phyloP scores from a whole-genome alignment of 495 filamentous ascomycete genomes.

The Penicillium bovifimosum region DNA sequence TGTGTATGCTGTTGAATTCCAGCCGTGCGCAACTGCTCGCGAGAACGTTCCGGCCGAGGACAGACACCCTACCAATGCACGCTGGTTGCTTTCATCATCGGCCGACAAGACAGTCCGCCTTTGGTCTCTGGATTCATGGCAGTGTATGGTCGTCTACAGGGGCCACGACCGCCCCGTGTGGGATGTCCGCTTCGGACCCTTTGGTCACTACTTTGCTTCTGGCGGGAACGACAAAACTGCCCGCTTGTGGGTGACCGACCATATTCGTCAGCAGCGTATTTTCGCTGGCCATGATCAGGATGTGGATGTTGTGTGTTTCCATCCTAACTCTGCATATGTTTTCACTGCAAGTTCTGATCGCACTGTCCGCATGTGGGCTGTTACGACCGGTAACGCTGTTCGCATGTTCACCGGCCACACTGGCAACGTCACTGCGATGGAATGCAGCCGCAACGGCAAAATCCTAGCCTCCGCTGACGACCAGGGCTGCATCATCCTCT shows the following conservation, averaged over 20 bases:
- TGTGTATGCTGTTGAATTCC: conserved; percentile 85
- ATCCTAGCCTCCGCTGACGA: conserved; percentile 83
- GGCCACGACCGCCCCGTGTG: conserved; percentile 84
- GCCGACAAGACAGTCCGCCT: conserved; percentile 82
- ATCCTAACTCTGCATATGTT: conserved; percentile 86
- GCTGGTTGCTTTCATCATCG: conserved; percentile 79
- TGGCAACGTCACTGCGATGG: conserved; percentile 73
- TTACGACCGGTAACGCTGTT: conserved; percentile 76
- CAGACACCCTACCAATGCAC: conserved; percentile 54
- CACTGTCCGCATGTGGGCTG: conserved; percentile 95
- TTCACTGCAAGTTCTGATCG: conserved; percentile 88
- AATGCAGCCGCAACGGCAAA: conserved; percentile 81
- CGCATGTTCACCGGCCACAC: conserved; percentile 90
- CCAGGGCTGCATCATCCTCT: conserved; percentile 80
- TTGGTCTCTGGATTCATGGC: conserved; percentile 88
- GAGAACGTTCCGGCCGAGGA: conserved; percentile 41
- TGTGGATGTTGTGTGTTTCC: conserved; percentile 80
- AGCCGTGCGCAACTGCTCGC: conserved; percentile 60
- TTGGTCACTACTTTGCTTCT: conserved; percentile 91
- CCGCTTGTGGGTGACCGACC: conserved; percentile 84
- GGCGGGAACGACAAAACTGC: conserved; percentile 83
- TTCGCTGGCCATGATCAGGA: conserved; percentile 87
- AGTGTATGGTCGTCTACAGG: conserved; percentile 87
- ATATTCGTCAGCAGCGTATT: conserved; percentile 81
- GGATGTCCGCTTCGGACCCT: conserved; percentile 85